Evolutionary conservation across 441 rosid species (phyloP), one percentile per base, ranked within the genome.

Genomic region (Corymbia calophylla): DNA sequence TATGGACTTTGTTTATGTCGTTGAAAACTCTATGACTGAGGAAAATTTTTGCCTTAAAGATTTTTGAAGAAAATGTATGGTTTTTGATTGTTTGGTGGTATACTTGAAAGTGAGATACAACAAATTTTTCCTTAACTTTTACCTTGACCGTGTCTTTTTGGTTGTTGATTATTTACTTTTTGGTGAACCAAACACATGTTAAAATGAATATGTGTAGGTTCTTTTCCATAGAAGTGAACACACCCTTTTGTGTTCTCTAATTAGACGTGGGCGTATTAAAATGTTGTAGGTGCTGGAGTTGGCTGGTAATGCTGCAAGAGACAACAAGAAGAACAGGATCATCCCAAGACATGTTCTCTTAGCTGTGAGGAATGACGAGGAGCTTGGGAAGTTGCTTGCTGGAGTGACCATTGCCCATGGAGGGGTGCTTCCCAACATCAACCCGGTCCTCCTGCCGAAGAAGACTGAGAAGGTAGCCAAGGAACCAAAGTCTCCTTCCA

Each of bases 291-390:
- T 94, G 60, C 92, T 94, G 81, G 95, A 95, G 90, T 91, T 95
- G 84, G 96, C 95, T 3, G 96, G 95, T 18, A 95, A 95, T 51
- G 96, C 96, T 5, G 95, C 94, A 15, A 94, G 95, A 49, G 96
- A 94, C 62, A 95, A 94, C 95, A 95, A 95, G 93, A 95, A 95
- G 91, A 95, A 81, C 88, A 92, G 95, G 49, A 95, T 95, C 90
- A 92, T 92, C 86, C 95, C 95, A 23, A 93, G 95, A 32, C 95
- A 95, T 66, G 89, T 95, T 25, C 89, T 93, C 15, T 84, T 95
- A 49, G 96, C 96, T 0, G 93, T 95, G 86, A 94, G 95, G 90
- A 95, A 95, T 87, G 96, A 95, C 39, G 96, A 94, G 16, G 95
- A 95, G 91, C 88, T 95, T 16, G 94, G 95, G 35, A 95, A 90